These are phyloP conservation scores for Fusarium verticillioides DNA, from an alignment of 2,329 filamentous ascomycete species.

Conservation along the genomic window DNA sequence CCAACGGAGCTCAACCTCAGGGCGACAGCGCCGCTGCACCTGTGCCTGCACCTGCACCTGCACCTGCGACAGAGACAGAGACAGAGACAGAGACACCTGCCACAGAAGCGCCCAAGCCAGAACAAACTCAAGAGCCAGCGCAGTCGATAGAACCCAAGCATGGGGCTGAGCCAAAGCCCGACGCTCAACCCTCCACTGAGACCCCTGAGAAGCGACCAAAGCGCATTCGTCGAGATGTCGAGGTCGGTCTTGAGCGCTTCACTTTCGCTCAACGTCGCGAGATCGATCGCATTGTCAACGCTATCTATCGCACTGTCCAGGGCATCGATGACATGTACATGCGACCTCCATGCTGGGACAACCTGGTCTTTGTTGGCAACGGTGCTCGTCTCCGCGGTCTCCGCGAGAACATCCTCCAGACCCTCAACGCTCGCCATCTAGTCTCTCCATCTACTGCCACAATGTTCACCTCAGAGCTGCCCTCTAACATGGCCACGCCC, in stretches of 20 bases:
- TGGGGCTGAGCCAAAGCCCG: slow-evolving; percentile 32
- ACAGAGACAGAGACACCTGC: neutral
- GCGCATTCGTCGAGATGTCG: slow-evolving; percentile 73
- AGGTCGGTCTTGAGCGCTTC: slow-evolving; percentile 82
- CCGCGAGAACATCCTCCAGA: slow-evolving; percentile 86
- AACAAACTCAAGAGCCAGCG: slow-evolving; percentile 38
- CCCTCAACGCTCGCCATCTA: slow-evolving; percentile 83
- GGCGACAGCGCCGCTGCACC: slow-evolving; percentile 5
- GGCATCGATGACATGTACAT: slow-evolving; percentile 86
- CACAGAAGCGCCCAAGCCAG: slow-evolving; percentile 44
- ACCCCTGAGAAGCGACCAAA: slow-evolving; percentile 62
- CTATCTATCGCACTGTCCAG: slow-evolving; percentile 85
- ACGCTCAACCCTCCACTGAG: slow-evolving; percentile 39
- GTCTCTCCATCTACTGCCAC: slow-evolving; percentile 93
- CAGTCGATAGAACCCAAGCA: slow-evolving; percentile 34
- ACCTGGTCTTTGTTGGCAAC: slow-evolving; percentile 90
- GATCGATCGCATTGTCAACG: slow-evolving; percentile 84
- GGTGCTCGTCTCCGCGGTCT: slow-evolving; percentile 80
- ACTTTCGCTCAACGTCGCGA: slow-evolving; percentile 75
- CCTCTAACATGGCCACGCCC: slow-evolving; percentile 92
- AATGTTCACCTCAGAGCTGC: slow-evolving; percentile 96
- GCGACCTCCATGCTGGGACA: slow-evolving; percentile 90
- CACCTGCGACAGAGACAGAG: neutral
- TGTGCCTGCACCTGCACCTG: neutral
- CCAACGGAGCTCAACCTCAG: slow-evolving; percentile 26